Conservation (phyloP, 1,139 yeast species). For the Lodderomyces beijingensis region DNA sequence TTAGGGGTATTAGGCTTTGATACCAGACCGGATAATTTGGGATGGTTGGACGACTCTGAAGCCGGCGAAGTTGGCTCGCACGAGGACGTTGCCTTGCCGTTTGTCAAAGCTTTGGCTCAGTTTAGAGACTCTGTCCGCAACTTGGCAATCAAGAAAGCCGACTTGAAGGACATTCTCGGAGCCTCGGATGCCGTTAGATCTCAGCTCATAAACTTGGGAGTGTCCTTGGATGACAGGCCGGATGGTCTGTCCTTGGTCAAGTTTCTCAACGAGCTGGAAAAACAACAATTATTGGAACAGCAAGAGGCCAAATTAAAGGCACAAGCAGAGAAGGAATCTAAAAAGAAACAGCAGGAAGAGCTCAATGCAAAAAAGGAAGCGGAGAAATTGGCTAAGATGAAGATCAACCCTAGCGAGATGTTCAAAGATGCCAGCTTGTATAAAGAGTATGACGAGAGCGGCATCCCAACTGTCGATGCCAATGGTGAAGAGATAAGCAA, state of each 20-base stretch:
- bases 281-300: conserved; percentile 56
- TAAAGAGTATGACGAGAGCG: conserved; percentile 78
- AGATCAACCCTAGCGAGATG: conserved; percentile 65
- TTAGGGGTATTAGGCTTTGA: conserved; percentile 73
- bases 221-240: conserved; percentile 84
- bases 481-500: conserved; percentile 87
- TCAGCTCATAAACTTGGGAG: conserved; percentile 70
- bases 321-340: conserved; percentile 35
- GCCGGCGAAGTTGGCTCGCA: conserved; percentile 20
- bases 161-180: conserved; percentile 49
- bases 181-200: conserved; percentile 39
- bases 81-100: conserved; percentile 77
- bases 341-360: conserved; percentile 36
- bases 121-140: conserved; percentile 81
- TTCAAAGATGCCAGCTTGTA: conserved; percentile 57
- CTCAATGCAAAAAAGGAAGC: conserved; percentile 55
- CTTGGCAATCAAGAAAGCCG: conserved; percentile 65
- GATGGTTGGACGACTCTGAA: conserved; percentile 59
- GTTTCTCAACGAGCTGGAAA: conserved; percentile 67
- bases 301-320: conserved; percentile 59
- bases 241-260: conserved; percentile 79
- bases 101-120: conserved; percentile 65
- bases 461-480: conserved; percentile 73
- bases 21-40: conserved; percentile 63
- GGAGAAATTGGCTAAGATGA: conserved; percentile 67